A percentile compares a stretch with the other conserved stretches of the same genome.
phyloP scores from a whole-genome alignment of 225 moss, liverwort and hornwort species.

The Ulota crispa region DNA sequence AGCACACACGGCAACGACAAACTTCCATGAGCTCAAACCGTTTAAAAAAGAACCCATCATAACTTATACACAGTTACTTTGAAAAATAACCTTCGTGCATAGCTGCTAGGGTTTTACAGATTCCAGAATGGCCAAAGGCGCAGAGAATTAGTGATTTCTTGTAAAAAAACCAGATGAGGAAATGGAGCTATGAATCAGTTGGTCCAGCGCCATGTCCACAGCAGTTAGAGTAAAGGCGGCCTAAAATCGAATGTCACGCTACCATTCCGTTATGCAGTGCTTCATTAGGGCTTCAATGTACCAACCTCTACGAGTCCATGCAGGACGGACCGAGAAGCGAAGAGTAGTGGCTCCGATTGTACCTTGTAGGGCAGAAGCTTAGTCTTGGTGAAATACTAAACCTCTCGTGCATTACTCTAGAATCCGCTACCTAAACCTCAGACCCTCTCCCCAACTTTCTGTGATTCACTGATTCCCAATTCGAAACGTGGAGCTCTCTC shows the following conservation, averaged over 20 bases:
- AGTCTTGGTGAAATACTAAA: not conserved
- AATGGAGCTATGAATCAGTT: not conserved
- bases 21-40: not conserved
- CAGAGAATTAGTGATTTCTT: not conserved
- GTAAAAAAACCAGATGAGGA: too few species aligned
- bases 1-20: slow-evolving; percentile 11
- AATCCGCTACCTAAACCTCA: not conserved
- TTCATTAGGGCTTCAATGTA: slow-evolving; percentile 2
- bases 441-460: not conserved
- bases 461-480: not conserved
- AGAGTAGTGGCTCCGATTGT: not conserved
- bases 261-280: not conserved
- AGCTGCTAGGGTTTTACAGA: not conserved
- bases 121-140: not conserved
- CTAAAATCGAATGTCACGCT: not conserved
- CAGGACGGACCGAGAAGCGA: not conserved
- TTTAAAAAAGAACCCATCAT: slow-evolving; percentile 6
- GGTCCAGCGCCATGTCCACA: not conserved
- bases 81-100: not conserved
- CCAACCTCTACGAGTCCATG: not conserved
- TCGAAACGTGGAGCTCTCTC: too few species aligned
- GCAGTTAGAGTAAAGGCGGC: not conserved
- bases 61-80: not conserved
- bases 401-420: not conserved
- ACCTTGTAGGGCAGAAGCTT: not conserved